Conservation (phyloP, 1,284 basidiomycete genomes). For the Retiboletus fuscus region DNA sequence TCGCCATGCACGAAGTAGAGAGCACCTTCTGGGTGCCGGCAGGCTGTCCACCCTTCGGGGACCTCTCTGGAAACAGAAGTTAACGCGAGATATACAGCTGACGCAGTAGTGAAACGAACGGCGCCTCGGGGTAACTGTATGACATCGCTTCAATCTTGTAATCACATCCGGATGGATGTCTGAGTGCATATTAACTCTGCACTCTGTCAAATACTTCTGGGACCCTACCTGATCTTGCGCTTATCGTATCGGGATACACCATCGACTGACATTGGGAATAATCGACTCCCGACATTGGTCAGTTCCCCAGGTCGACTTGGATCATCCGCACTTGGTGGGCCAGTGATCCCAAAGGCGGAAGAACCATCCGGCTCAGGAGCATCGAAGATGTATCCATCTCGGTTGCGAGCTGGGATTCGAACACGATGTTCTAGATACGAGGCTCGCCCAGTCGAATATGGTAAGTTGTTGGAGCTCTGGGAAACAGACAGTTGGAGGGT, state of each 20-base stretch:
- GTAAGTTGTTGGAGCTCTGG: slow-evolving; percentile 30
- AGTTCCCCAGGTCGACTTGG: slow-evolving; percentile 26
- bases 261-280: slow-evolving; percentile 30
- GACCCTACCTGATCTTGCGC: slow-evolving; percentile 29
- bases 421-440: slow-evolving; percentile 40
- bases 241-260: slow-evolving; percentile 32
- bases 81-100: not conserved
- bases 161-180: not conserved
- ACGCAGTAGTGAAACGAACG: slow-evolving; percentile 29
- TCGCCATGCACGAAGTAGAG: too few species aligned
- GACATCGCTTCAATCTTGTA: slow-evolving; percentile 34
- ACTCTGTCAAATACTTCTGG: not conserved
- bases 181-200: slow-evolving; percentile 13
- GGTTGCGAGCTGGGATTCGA: slow-evolving; percentile 16
- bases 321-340: slow-evolving; percentile 24
- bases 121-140: slow-evolving; percentile 31
- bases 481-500: slow-evolving; percentile 20
- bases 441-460: slow-evolving; percentile 31
- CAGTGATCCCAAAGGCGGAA: not conserved
- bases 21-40: too few species aligned
- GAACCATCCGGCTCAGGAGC: slow-evolving; percentile 3
- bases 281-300: not conserved
- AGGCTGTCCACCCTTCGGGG: slow-evolving; percentile 24
- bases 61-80: slow-evolving; percentile 25
- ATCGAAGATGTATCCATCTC: not conserved